Conservation (phyloP, 768 basidiomycete genomes). For the Russula compacta region DNA sequence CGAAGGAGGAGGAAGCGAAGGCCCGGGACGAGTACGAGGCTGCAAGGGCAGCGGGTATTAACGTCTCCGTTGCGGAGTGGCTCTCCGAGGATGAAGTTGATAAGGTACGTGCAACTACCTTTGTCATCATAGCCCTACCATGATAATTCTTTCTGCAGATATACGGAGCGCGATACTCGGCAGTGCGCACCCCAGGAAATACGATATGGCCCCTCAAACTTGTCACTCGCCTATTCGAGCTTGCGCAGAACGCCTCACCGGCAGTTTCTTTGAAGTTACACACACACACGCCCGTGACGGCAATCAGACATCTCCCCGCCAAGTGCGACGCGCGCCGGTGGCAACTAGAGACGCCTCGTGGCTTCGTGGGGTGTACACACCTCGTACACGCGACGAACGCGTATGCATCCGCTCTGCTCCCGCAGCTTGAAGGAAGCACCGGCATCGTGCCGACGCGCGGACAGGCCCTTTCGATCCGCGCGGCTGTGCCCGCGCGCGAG, state of each 20-base stretch:
- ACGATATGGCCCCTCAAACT: slow-evolving; percentile 79
- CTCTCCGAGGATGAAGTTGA: slow-evolving; percentile 39
- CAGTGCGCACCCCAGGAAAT: slow-evolving; percentile 40
- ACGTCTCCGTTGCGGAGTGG: slow-evolving; percentile 38
- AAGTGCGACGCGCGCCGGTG: slow-evolving; percentile 33
- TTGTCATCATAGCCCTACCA: not conserved
- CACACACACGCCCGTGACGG: slow-evolving; percentile 62
- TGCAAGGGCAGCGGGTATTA: slow-evolving; percentile 44
- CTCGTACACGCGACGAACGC: slow-evolving; percentile 86
- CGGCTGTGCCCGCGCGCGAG: slow-evolving; percentile 31
- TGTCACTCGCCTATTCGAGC: slow-evolving; percentile 54
- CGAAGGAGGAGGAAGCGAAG: slow-evolving; percentile 33
- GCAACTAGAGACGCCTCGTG: slow-evolving; percentile 58
- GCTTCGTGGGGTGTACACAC: slow-evolving; percentile 46
- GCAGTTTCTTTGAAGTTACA: slow-evolving; percentile 46
- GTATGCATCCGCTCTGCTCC: slow-evolving; percentile 71
- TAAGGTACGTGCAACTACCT: slow-evolving; percentile 30
- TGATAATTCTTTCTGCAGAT: slow-evolving; percentile 19
- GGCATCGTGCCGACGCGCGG: slow-evolving; percentile 67
- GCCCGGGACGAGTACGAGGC: slow-evolving; percentile 40
- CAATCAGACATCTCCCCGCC: slow-evolving; percentile 28
- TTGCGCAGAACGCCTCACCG: slow-evolving; percentile 28
- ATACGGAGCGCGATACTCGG: slow-evolving; percentile 45
- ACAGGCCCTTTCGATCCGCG: slow-evolving; percentile 47
- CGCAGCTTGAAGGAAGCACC: slow-evolving; percentile 39